phyloP scores from a whole-genome alignment of 1,284 basidiomycete genomes.

The Cutaneotrichosporon sp. region DNA sequence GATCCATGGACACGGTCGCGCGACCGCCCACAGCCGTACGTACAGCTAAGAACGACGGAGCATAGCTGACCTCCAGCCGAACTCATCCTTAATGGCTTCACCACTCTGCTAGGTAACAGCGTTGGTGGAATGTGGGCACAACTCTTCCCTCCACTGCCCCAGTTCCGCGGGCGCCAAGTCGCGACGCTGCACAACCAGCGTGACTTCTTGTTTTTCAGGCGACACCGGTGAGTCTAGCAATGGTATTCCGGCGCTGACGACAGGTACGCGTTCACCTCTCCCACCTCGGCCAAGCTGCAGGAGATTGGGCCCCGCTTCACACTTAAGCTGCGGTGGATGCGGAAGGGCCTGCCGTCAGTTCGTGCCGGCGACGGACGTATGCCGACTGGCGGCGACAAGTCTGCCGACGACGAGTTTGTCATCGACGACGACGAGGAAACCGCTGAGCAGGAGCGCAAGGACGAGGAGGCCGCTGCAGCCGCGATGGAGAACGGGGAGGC shows the following conservation, averaged over 20 bases:
- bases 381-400: slow-evolving; percentile 61
- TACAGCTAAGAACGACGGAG: not conserved
- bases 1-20: slow-evolving; percentile 86
- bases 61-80: slow-evolving; percentile 59
- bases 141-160: slow-evolving; percentile 89
- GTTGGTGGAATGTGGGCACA: slow-evolving; percentile 94
- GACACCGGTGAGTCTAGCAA: slow-evolving; percentile 67
- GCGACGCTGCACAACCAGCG: slow-evolving; percentile 97
- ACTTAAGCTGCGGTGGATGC: slow-evolving; percentile 83
- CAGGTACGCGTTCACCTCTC: slow-evolving; percentile 87
- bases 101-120: slow-evolving; percentile 87
- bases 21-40: slow-evolving; percentile 68
- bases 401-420: slow-evolving; percentile 39
- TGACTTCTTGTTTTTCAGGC: slow-evolving; percentile 95
- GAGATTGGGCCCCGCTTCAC: slow-evolving; percentile 99
- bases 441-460: slow-evolving; percentile 38
- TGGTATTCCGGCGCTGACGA: slow-evolving; percentile 11
- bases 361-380: slow-evolving; percentile 50
- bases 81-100: slow-evolving; percentile 92
- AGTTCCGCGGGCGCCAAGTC: slow-evolving; percentile 95
- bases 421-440: slow-evolving; percentile 38
- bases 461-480: slow-evolving; percentile 48
- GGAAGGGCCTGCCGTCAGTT: slow-evolving; percentile 82
- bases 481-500: slow-evolving; percentile 35
- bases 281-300: slow-evolving; percentile 88